Percentiles rank a stretch among this genome's conserved stretches.
phyloP scores from a whole-genome alignment of 225 moss, liverwort and hornwort species.

The Physcomitrium patens region DNA sequence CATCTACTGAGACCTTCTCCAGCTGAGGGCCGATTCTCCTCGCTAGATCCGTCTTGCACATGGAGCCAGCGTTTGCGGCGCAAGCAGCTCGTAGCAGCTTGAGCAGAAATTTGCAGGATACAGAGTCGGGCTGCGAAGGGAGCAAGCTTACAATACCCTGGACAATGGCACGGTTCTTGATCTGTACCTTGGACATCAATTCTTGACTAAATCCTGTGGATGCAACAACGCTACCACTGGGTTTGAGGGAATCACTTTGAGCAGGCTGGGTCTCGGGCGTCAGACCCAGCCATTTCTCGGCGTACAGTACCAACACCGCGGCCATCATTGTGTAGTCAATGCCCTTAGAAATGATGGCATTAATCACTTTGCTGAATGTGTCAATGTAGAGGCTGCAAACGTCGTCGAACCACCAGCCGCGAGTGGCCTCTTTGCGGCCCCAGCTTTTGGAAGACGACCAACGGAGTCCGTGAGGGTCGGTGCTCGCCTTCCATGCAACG shows the following conservation, averaged over 20 bases:
- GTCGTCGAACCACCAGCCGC: slow-evolving; percentile 44
- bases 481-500: slow-evolving; percentile 44
- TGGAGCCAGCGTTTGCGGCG: slow-evolving; percentile 62
- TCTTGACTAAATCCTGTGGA: slow-evolving; percentile 28
- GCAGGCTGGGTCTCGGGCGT: neutral
- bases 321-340: slow-evolving; percentile 30
- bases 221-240: slow-evolving; percentile 4
- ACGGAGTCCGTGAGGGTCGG: slow-evolving; percentile 38
- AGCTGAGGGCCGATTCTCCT: slow-evolving; percentile 68
- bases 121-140: slow-evolving; percentile 60
- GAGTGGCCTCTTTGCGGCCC: slow-evolving; percentile 17
- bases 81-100: slow-evolving; percentile 65
- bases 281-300: slow-evolving; percentile 33
- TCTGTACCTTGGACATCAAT: slow-evolving; percentile 20
- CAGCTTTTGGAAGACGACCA: slow-evolving; percentile 25
- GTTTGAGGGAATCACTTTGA: neutral
- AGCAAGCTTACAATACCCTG: slow-evolving; percentile 65
- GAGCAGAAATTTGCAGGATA: slow-evolving; percentile 66
- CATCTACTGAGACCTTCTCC: slow-evolving; percentile 70
- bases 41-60: slow-evolving; percentile 71
- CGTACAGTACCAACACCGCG: slow-evolving; percentile 34
- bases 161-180: slow-evolving; percentile 31
- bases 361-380: slow-evolving; percentile 35
- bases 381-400: slow-evolving; percentile 38
- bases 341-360: slow-evolving; percentile 32